Conservation (phyloP, 2,329 filamentous ascomycete species). For the Beauveria pseudobassiana region DNA sequence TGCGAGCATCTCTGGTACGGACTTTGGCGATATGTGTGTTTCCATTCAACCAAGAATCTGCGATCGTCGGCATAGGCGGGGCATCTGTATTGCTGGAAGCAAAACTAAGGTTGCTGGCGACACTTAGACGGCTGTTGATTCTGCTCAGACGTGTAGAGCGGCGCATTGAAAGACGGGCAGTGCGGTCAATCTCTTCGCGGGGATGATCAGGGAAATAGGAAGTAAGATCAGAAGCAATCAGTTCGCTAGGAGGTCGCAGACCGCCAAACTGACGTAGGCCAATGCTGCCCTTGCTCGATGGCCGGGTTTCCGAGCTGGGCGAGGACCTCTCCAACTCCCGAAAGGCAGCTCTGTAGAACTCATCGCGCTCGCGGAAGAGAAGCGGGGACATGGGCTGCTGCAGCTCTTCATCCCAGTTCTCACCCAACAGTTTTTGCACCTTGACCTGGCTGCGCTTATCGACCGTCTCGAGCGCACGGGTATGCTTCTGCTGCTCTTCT, state of each 20-base stretch:
- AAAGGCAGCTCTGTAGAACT: constrained; percentile 54
- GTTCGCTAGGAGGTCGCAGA: constrained; percentile 85
- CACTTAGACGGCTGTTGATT: constrained; percentile 86
- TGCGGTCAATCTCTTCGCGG: constrained; percentile 90
- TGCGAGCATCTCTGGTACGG: constrained; percentile 34
- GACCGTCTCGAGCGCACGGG: constrained; percentile 51
- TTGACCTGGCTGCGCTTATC: constrained; percentile 80
- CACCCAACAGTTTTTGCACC: constrained; percentile 81
- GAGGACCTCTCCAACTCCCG: constrained; percentile 51
- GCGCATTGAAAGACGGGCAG: constrained; percentile 84
- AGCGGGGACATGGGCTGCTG: constrained; percentile 83
- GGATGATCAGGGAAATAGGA: constrained; percentile 97
- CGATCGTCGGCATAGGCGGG: constrained; percentile 90
- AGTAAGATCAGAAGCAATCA: constrained; percentile 92
- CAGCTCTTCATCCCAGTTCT: constrained; percentile 71
- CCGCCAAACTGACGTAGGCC: constrained; percentile 80
- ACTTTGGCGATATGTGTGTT: constrained; percentile 31
- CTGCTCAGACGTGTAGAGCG: constrained; percentile 86
- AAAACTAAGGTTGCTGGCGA: constrained; percentile 87
- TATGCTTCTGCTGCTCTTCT: constrained; percentile 69
- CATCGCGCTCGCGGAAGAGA: constrained; percentile 62
- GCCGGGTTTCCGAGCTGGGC: constrained; percentile 34
- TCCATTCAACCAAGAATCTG: constrained; percentile 76
- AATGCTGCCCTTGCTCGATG: constrained; percentile 37
- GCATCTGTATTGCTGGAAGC: constrained; percentile 89